Evolutionary conservation across 73 alveolate genomes (phyloP).

Genomic region (Uronychia setigera): DNA sequence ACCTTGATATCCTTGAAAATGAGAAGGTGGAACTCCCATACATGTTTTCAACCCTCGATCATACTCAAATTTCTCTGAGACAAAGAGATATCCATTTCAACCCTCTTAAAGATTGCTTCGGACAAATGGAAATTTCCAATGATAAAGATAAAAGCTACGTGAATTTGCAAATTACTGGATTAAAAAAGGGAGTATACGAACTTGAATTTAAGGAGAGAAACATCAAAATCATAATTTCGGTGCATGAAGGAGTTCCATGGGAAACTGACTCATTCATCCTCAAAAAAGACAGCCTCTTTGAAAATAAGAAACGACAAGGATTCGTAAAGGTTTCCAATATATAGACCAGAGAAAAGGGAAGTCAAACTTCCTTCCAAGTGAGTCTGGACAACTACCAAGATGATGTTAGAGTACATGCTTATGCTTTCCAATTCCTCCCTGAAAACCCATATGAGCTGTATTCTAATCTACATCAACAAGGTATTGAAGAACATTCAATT

Average conservation of each 20-base stretch:
- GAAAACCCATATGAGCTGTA: background rate
- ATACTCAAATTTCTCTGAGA: no score
- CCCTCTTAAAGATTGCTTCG: conserved; percentile 26
- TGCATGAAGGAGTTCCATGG: conserved; percentile 58
- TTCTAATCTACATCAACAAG: background rate
- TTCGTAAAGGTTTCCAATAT: background rate
- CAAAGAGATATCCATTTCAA: no score
- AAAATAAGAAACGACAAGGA: conserved; percentile 2
- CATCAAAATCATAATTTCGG: conserved; percentile 7
- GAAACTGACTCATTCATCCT: conserved; percentile 39
- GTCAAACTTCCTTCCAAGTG: background rate
- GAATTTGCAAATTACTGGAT: conserved; percentile 5
- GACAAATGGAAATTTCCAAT: background rate
- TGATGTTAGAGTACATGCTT: conserved; percentile 42
- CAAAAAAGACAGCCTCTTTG: conserved; percentile 37
- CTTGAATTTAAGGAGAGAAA: background rate
- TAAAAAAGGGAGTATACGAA: background rate
- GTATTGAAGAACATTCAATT: background rate
- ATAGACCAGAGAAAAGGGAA: conserved; percentile 9
- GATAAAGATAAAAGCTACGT: conserved; percentile 4
- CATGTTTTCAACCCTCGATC: no score
- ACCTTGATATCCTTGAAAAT: conserved; percentile 60
- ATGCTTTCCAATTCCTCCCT: conserved; percentile 29
- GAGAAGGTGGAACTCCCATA: conserved; percentile 66
- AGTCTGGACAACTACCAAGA: conserved; percentile 11